Evolutionary conservation across 108 stramenopile genomes (phyloP).

Genomic region (Fistulifera solaris): DNA sequence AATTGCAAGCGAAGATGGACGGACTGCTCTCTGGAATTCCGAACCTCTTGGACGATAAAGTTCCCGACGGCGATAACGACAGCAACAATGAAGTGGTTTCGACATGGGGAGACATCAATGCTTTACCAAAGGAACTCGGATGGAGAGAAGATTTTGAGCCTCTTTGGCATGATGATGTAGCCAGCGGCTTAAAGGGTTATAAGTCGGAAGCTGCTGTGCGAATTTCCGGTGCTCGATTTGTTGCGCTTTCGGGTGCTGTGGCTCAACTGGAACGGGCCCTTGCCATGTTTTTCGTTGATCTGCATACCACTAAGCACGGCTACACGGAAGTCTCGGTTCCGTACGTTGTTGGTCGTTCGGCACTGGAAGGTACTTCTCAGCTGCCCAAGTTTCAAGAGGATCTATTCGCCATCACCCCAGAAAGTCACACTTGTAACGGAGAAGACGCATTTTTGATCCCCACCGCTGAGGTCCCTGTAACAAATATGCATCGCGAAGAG

Average conservation of each 20-base stretch:
- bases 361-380: constrained; percentile 91
- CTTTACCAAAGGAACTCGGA: constrained; percentile 52
- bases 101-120: constrained; percentile 69
- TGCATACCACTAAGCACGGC: constrained; percentile 70
- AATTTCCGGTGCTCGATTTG: constrained; percentile 91
- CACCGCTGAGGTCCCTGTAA: constrained; percentile 95
- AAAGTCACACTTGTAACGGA: constrained; percentile 86
- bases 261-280: constrained; percentile 93
- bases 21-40: constrained; percentile 74
- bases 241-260: constrained; percentile 73
- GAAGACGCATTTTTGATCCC: constrained; percentile 96
- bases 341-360: constrained; percentile 73
- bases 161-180: constrained; percentile 95
- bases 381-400: constrained; percentile 97
- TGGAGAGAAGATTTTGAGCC: constrained; percentile 74
- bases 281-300: constrained; percentile 85
- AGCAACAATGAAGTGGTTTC: constrained; percentile 67
- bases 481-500: constrained; percentile 80
- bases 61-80: constrained; percentile 85
- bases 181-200: constrained; percentile 74
- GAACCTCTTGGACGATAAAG: constrained; percentile 86
- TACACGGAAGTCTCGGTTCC: constrained; percentile 91
- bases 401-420: constrained; percentile 76
- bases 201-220: constrained; percentile 76
- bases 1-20: constrained; percentile 65